Evolutionary conservation across 2,329 filamentous ascomycete genomes (phyloP).

Genomic region (Clonostachys rosea): DNA sequence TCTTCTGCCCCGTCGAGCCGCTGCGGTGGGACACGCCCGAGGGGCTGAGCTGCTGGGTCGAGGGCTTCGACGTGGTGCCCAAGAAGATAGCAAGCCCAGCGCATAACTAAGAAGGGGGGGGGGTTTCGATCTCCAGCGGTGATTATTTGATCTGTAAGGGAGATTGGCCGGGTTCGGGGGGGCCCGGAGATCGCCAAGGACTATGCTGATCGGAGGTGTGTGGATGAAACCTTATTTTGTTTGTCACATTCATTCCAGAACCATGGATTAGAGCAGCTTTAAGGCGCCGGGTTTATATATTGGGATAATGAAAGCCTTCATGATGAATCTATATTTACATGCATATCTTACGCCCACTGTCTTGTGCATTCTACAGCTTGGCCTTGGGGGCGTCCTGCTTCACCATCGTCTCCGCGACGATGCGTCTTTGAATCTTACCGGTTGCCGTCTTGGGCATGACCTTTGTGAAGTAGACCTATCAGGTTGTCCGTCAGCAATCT

Average conservation of each 20-base stretch:
- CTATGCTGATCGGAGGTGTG: too few relatives aligned
- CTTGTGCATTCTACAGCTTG: conserved; percentile 37
- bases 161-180: too few relatives aligned
- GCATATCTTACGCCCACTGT: too few relatives aligned
- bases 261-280: too few relatives aligned
- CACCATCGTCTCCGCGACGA: conserved; percentile 82
- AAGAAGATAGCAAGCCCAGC: conserved; percentile 6
- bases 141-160: background rate
- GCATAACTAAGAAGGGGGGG: background rate
- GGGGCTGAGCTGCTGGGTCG: conserved; percentile 28
- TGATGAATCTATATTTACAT: too few relatives aligned
- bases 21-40: conserved; percentile 26
- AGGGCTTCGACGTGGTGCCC: conserved; percentile 21
- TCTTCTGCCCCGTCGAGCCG: conserved; percentile 15
- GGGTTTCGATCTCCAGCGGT: background rate
- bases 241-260: too few relatives aligned
- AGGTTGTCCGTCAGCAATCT: conserved; percentile 1
- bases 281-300: too few relatives aligned
- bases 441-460: conserved; percentile 91
- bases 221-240: too few relatives aligned
- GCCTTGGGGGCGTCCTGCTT: conserved; percentile 56
- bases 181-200: too few relatives aligned
- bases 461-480: conserved; percentile 72
- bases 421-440: conserved; percentile 80
- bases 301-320: too few relatives aligned